Percentiles rank a stretch among this genome's conserved stretches.
These are phyloP conservation scores for Clavispora asparagi DNA, from an alignment of 805 yeast genomes.

Conservation along the genomic window DNA sequence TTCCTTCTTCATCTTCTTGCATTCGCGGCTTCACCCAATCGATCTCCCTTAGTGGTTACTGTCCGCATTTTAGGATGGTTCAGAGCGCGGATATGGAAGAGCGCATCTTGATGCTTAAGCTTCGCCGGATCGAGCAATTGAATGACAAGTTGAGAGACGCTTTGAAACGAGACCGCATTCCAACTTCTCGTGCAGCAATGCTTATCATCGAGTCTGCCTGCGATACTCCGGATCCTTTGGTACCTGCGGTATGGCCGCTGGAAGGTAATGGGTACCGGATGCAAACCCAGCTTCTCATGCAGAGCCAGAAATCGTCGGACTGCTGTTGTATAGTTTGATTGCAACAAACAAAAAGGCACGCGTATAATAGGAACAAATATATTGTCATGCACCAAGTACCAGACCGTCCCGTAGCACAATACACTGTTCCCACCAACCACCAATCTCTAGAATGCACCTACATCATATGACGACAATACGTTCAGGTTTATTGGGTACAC, in stretches of 20 bases:
- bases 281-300: slow-evolving; percentile 13
- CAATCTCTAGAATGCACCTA: too few relatives aligned
- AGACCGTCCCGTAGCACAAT: too few relatives aligned
- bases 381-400: too few relatives aligned
- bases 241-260: slow-evolving; percentile 43
- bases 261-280: slow-evolving; percentile 30
- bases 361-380: neutral
- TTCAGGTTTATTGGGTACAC: too few relatives aligned
- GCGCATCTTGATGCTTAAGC: slow-evolving; percentile 50
- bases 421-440: too few relatives aligned
- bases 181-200: slow-evolving; percentile 58
- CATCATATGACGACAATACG: too few relatives aligned
- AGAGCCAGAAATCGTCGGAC: slow-evolving; percentile 10
- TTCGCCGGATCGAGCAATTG: slow-evolving; percentile 55
- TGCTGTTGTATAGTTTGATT: slow-evolving; percentile 29
- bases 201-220: slow-evolving; percentile 40
- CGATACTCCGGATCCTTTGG: slow-evolving; percentile 41
- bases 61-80: neutral
- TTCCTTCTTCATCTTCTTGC: neutral
- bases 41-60: too few relatives aligned
- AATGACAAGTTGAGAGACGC: slow-evolving; percentile 49
- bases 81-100: slow-evolving; percentile 12
- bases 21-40: too few relatives aligned
- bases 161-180: slow-evolving; percentile 51
- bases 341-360: too few relatives aligned